These are phyloP conservation scores for Begonia masoniana DNA, from an alignment of 306 rosid genomes.

Conservation along the genomic window DNA sequence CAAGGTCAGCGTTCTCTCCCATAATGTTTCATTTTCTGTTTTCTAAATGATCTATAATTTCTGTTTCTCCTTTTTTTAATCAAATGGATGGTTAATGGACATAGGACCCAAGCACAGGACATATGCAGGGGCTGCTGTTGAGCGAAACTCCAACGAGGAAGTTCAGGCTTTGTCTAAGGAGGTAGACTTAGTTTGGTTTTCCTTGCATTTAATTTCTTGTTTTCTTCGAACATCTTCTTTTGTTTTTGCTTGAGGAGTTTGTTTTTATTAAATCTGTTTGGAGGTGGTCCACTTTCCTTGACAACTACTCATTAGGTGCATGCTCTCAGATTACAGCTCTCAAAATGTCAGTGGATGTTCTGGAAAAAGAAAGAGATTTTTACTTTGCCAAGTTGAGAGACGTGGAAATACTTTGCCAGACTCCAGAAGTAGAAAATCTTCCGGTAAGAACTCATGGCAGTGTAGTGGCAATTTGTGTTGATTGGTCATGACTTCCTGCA, in stretches of 20 bases:
- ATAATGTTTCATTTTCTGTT: background rate
- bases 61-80: conserved; percentile 1
- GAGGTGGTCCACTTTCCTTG: background rate
- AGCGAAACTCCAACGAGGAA: conserved; percentile 35
- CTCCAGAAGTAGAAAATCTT: conserved; percentile 53
- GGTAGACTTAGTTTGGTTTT: conserved; percentile 31
- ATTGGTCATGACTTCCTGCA: no score
- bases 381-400: conserved; percentile 93
- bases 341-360: conserved; percentile 65
- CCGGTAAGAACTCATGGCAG: conserved; percentile 49
- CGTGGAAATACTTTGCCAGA: conserved; percentile 82
- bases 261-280: background rate
- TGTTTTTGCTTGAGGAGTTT: background rate
- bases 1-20: conserved; percentile 12
- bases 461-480: background rate
- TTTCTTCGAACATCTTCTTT: background rate
- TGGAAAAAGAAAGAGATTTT: conserved; percentile 96
- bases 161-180: conserved; percentile 66
- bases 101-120: conserved; percentile 55
- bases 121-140: conserved; percentile 25
- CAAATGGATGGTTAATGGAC: conserved; percentile 4
- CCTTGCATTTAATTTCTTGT: conserved; percentile 7
- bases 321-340: conserved; percentile 61
- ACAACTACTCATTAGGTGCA: background rate
- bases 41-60: background rate